phyloP scores from a whole-genome alignment of 2,329 filamentous ascomycete species.

The Cladosporium sphaerospermum region DNA sequence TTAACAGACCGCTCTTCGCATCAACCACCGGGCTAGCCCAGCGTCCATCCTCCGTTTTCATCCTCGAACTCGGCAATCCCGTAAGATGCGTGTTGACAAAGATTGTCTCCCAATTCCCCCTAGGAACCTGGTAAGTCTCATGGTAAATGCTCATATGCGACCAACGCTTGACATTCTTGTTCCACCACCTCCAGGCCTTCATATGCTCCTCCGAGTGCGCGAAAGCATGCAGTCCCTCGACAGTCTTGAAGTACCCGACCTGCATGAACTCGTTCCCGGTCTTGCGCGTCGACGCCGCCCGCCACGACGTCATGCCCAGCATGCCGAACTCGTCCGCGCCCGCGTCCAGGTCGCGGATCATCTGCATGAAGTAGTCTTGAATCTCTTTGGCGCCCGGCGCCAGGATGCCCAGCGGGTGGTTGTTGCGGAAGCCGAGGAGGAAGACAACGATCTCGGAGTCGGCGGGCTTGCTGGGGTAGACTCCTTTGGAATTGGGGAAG shows the following conservation, averaged over 20 bases:
- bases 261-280: constrained; percentile 37
- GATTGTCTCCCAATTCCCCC: constrained; percentile 45
- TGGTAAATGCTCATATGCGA: constrained; percentile 48
- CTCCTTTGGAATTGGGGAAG: constrained; percentile 32
- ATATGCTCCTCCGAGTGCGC: constrained; percentile 47
- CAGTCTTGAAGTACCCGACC: constrained; percentile 47
- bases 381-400: constrained; percentile 41
- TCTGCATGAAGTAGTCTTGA: constrained; percentile 33
- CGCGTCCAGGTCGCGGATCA: constrained; percentile 31
- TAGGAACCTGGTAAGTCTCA: constrained; percentile 46
- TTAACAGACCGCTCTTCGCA: constrained; percentile 29
- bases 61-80: constrained; percentile 27
- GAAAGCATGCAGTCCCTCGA: constrained; percentile 47
- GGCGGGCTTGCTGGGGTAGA: constrained; percentile 27
- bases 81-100: constrained; percentile 39
- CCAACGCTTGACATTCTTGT: constrained; percentile 29
- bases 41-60: constrained; percentile 19
- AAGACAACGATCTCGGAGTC: constrained; percentile 32
- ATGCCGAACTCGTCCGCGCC: constrained; percentile 43
- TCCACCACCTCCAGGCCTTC: constrained; percentile 47
- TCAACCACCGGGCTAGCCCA: constrained; percentile 31
- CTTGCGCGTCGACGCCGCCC: constrained; percentile 30
- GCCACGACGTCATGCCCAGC: constrained; percentile 40
- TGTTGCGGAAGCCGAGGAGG: constrained; percentile 31
- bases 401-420: constrained; percentile 44